phyloP scores from a whole-genome alignment of 2,329 filamentous ascomycete species.

The Byssothecium circinans region DNA sequence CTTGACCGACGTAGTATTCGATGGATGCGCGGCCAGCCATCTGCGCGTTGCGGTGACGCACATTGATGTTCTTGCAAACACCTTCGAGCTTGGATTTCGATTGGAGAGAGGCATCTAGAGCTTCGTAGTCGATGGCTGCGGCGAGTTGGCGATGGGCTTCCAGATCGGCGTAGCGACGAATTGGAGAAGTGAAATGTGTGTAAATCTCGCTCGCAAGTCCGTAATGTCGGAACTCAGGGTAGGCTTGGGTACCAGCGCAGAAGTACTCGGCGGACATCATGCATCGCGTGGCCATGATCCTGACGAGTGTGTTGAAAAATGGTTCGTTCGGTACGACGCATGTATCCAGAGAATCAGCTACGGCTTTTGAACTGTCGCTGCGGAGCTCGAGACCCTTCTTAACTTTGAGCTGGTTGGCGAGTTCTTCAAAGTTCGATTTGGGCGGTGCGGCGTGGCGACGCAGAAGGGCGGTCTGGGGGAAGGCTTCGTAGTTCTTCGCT shows the following conservation, averaged over 20 bases:
- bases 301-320: constrained; percentile 97
- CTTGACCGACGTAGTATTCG: constrained; percentile 97
- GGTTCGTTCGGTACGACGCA: constrained; percentile 80
- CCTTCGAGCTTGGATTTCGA: constrained; percentile 84
- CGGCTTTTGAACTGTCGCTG: constrained; percentile 84
- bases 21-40: constrained; percentile 91
- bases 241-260: constrained; percentile 87
- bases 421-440: constrained; percentile 94
- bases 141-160: constrained; percentile 92
- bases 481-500: constrained; percentile 83
- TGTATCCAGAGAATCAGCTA: constrained; percentile 86
- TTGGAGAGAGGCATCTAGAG: constrained; percentile 77
- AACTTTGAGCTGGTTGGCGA: constrained; percentile 84
- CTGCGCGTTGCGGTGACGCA: constrained; percentile 94
- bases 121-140: constrained; percentile 90
- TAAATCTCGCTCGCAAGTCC: constrained; percentile 96
- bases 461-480: constrained; percentile 92
- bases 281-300: constrained; percentile 96
- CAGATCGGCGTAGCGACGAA: constrained; percentile 95
- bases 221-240: constrained; percentile 95
- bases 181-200: constrained; percentile 97
- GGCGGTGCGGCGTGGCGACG: constrained; percentile 90
- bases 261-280: constrained; percentile 99
- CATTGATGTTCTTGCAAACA: constrained; percentile 98
- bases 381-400: constrained; percentile 80